These are phyloP conservation scores for Yamadazyma sp. DNA, from an alignment of 1,139 yeast species.

Conservation along the genomic window DNA sequence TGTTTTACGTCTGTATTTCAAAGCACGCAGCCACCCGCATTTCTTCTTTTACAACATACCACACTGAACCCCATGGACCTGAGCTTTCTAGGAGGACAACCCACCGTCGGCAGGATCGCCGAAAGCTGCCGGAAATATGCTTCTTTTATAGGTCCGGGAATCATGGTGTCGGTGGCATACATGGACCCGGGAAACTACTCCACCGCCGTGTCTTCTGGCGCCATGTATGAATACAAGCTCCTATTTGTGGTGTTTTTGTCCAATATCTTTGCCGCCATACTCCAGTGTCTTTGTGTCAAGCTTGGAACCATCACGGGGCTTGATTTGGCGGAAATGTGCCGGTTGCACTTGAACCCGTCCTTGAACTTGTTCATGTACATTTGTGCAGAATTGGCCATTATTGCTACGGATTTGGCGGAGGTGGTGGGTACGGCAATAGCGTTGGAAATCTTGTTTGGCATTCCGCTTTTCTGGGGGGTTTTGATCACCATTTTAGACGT, in stretches of 20 bases:
- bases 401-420: conserved; percentile 81
- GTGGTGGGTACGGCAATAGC: conserved; percentile 83
- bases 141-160: conserved; percentile 71
- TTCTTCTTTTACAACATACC: too few species aligned
- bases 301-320: conserved; percentile 78
- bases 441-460: conserved; percentile 62
- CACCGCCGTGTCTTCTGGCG: conserved; percentile 78
- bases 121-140: conserved; percentile 43
- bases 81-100: neutral
- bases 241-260: conserved; percentile 64
- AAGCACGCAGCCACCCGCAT: too few species aligned
- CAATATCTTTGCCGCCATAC: conserved; percentile 67
- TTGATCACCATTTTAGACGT: conserved; percentile 73
- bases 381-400: conserved; percentile 72
- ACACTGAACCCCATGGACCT: neutral
- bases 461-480: conserved; percentile 69
- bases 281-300: conserved; percentile 71
- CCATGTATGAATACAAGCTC: conserved; percentile 64
- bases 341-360: conserved; percentile 57
- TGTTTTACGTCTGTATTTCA: too few species aligned
- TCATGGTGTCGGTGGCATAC: conserved; percentile 73
- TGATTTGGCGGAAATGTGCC: conserved; percentile 75
- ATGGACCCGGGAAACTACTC: conserved; percentile 84
- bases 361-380: conserved; percentile 58
- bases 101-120: neutral